A percentile compares a stretch with the other conserved stretches of the same genome.
phyloP scores from a whole-genome alignment of 148 eudicot genomes.

The Camellia granthamiana region DNA sequence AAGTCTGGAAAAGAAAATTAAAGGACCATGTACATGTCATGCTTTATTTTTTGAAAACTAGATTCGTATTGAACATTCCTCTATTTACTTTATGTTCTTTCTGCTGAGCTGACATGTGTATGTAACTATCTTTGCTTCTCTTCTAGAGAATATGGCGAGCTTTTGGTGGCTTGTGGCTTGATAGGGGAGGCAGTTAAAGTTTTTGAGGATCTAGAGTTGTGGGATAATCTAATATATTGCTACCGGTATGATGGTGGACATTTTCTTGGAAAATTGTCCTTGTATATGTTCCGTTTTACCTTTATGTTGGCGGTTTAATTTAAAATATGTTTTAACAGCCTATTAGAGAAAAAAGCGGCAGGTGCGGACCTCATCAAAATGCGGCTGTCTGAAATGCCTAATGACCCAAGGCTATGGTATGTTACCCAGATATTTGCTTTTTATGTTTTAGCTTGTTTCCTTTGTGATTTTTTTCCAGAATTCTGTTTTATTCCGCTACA shows the following conservation, averaged over 20 bases:
- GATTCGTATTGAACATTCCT: background rate
- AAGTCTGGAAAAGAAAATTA: background rate
- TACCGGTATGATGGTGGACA: constrained; percentile 47
- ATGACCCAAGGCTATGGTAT: constrained; percentile 88
- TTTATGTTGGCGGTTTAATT: background rate
- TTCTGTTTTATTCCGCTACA: background rate
- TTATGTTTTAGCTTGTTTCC: background rate
- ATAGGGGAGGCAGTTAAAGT: constrained; percentile 84
- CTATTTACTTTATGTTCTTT: background rate
- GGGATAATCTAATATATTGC: constrained; percentile 92
- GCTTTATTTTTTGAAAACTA: background rate
- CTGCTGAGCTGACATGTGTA: background rate
- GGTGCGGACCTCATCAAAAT: constrained; percentile 81
- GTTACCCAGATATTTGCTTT: constrained; percentile 10
- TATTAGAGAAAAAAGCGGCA: constrained; percentile 84
- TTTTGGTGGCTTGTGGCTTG: constrained; percentile 78
- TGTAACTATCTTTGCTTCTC: background rate
- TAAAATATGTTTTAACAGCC: constrained; percentile 29
- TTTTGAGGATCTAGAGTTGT: constrained; percentile 89
- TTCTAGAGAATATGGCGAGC: constrained; percentile 83
- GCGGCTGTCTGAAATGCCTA: constrained; percentile 61
- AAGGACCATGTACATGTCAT: constrained; percentile 4
- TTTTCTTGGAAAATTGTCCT: background rate
- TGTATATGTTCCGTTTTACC: background rate
- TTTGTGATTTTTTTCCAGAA: background rate